These are phyloP conservation scores for Russula ochroleuca DNA, from an alignment of 768 basidiomycete genomes.

Conservation along the genomic window DNA sequence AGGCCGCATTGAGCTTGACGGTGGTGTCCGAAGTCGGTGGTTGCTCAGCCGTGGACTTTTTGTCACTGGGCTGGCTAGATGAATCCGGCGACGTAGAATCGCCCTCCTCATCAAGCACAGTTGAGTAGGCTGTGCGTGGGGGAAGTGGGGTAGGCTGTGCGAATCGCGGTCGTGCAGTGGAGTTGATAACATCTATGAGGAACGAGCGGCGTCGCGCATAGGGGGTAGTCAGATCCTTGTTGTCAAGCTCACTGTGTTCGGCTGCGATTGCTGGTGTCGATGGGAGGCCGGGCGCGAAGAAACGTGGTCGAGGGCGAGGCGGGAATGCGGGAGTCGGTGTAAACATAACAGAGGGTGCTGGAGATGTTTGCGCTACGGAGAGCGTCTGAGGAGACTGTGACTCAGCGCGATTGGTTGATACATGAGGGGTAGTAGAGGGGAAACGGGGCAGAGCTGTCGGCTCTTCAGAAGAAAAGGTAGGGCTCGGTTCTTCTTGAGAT, in stretches of 20 bases:
- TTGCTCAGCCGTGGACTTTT: conserved; percentile 35
- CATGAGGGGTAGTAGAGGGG: conserved; percentile 14
- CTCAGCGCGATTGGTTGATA: conserved; percentile 3
- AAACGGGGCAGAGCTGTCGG: conserved; percentile 22
- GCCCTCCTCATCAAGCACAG: conserved; percentile 8
- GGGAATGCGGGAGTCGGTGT: conserved; percentile 70
- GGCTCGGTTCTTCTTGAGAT: conserved; percentile 39
- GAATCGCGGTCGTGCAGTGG: conserved; percentile 70
- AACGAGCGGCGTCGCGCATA: conserved; percentile 73
- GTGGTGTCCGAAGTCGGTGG: conserved; percentile 33
- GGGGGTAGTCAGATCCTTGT: conserved; percentile 55
- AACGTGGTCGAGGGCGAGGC: conserved; percentile 57
- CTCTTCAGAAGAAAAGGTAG: conserved; percentile 71
- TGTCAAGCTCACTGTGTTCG: conserved; percentile 26
- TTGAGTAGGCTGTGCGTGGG: conserved; percentile 28
- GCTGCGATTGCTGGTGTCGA: conserved; percentile 18
- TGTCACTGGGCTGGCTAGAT: conserved; percentile 33
- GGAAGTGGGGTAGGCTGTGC: conserved; percentile 62
- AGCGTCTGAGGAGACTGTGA: conserved; percentile 37
- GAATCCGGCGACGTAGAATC: conserved; percentile 22
- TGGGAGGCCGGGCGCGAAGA: conserved; percentile 37
- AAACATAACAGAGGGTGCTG: conserved; percentile 51
- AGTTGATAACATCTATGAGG: conserved; percentile 79
- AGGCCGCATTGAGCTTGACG: conserved; percentile 45
- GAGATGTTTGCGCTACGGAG: conserved; percentile 50